Base-by-base conservation (phyloP, 2,329 filamentous ascomycete genomes). In the Rhynchosporium agropyri region DNA sequence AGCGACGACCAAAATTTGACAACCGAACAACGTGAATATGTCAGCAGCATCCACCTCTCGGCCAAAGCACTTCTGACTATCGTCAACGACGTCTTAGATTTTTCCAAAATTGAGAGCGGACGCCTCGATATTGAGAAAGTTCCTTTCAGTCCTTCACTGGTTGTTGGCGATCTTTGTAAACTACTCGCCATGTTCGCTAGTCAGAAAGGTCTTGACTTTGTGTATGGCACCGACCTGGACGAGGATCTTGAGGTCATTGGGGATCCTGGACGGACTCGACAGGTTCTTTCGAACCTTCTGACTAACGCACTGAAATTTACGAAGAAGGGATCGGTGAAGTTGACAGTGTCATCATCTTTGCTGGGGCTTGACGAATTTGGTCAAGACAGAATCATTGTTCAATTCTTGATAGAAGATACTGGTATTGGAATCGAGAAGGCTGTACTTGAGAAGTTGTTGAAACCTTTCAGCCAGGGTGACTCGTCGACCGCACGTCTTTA, bases 221-320 rank as follows among this genome's bases (percentile, higher is more conserved):
- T 88, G 3, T 89, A 92, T 72, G 81, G 90, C 2, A 84, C 87
- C 53, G 86, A 86, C 31, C 84, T 89, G 1, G 83, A 87, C 45
- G 91, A 92, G 61, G 77, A 84, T 53, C 81, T 92, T 67, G 81
- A 83, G 42, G 76, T 82, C 2, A 77, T 88, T 2, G 78, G 77
- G n/a, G 90, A 94, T 73, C 88, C 90, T 0, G 89, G 88, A 10
- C 82, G 90, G 28, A 86, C 93, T 56, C 83, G 90, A 62, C 90
- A 94, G 74, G 88, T 93, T 0, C 79, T 93, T 6, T 91, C 93
- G 73, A 94, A 93, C 69, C 80, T 94, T 2, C 83, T 91, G 8
- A 90, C 89, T 3, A 93, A 93, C 70, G 89, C 90, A 0, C 86
- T 94, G 74, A 94, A 94, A 70, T 94, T 93, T 71, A 94, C 90